Conservation (phyloP, 2,329 filamentous ascomycete genomes). For the Lasiodiplodia sp. region DNA sequence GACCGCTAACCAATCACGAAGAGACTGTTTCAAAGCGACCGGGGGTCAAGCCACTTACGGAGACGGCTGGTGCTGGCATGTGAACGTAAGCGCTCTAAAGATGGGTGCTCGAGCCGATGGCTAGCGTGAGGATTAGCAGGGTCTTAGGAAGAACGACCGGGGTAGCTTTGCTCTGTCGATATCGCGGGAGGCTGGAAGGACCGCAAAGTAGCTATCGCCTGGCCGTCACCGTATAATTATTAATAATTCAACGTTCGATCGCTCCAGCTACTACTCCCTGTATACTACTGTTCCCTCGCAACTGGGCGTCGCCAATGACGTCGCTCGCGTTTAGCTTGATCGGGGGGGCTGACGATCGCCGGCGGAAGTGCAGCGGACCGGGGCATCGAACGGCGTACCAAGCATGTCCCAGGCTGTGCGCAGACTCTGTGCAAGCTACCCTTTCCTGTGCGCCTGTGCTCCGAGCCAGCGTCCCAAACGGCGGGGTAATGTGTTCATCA, state of each 20-base stretch:
- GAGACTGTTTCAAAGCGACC: background rate
- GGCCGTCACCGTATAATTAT: too few relatives aligned
- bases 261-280: too few relatives aligned
- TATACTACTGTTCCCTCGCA: background rate
- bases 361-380: background rate
- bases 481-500: slow-evolving; percentile 31
- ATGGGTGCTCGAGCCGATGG: too few relatives aligned
- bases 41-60: slow-evolving; percentile 16
- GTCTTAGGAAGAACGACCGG: too few relatives aligned
- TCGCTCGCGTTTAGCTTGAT: slow-evolving; percentile 4
- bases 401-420: background rate
- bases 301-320: background rate
- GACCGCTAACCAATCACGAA: too few relatives aligned
- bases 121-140: too few relatives aligned
- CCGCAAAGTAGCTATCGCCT: too few relatives aligned
- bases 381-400: background rate
- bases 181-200: too few relatives aligned
- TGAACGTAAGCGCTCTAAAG: background rate
- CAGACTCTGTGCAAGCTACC: background rate
- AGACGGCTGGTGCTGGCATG: background rate
- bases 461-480: background rate
- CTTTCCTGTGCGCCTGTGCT: background rate
- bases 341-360: slow-evolving; percentile 8
- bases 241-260: too few relatives aligned
- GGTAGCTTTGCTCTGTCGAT: too few relatives aligned